Evolutionary conservation across 805 yeast species (phyloP).

Genomic region (Kluyveromyces starmeri): DNA sequence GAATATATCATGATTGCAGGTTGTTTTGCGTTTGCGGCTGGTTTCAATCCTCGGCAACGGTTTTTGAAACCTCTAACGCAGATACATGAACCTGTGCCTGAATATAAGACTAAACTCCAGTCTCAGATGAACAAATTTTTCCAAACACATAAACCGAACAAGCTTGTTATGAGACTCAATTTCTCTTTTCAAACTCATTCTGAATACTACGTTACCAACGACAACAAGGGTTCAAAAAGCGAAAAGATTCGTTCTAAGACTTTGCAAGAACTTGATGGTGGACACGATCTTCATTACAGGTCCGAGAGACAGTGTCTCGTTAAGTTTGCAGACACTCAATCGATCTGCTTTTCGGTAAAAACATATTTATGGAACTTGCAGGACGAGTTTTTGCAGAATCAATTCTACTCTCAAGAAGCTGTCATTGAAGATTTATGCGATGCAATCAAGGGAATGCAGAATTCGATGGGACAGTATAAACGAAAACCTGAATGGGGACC

Average conservation of each 20-base stretch:
- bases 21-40: constrained; percentile 58
- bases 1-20: constrained; percentile 55
- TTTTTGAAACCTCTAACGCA: constrained; percentile 45
- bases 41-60: constrained; percentile 54
- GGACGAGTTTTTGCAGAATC: constrained; percentile 33
- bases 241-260: constrained; percentile 27
- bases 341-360: constrained; percentile 38
- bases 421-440: constrained; percentile 45
- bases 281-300: constrained; percentile 43
- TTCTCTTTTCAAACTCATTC: constrained; percentile 64
- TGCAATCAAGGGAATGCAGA: constrained; percentile 58
- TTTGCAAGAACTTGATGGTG: constrained; percentile 28
- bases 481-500: constrained; percentile 61
- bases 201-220: constrained; percentile 37
- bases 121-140: constrained; percentile 63
- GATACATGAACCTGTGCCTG: constrained; percentile 69
- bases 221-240: constrained; percentile 32
- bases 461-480: constrained; percentile 51
- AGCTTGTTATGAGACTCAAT: constrained; percentile 54
- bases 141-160: constrained; percentile 41
- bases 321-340: constrained; percentile 36
- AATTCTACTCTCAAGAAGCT: constrained; percentile 36
- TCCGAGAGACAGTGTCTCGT: constrained; percentile 50
- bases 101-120: constrained; percentile 46
- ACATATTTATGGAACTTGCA: constrained; percentile 36